A percentile compares a stretch with the other conserved stretches of the same genome.
Evolutionary conservation across 1,284 basidiomycete species (phyloP).

Genomic region (Porogramme epimiltina): DNA sequence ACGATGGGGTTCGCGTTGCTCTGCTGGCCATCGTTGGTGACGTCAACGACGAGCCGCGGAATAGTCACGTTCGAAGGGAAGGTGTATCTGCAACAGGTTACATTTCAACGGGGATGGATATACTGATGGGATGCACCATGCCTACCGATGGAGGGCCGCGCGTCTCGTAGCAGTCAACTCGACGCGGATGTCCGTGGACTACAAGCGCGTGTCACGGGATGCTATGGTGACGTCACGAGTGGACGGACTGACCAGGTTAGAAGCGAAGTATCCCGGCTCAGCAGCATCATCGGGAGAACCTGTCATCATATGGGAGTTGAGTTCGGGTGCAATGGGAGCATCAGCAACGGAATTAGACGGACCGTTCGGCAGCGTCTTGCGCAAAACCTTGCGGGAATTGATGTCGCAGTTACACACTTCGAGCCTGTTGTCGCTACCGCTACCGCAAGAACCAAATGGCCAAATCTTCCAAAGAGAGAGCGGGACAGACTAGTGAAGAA

Average conservation of each 20-base stretch:
- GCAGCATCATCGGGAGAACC: constrained; percentile 61
- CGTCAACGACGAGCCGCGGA: constrained; percentile 55
- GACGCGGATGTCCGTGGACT: constrained; percentile 49
- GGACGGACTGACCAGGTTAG: constrained; percentile 46
- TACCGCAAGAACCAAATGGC: constrained; percentile 50
- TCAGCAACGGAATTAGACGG: neutral
- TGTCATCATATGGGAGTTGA: constrained; percentile 19
- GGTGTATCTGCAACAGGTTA: constrained; percentile 27
- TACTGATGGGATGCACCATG: constrained; percentile 30
- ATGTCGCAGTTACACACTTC: constrained; percentile 51
- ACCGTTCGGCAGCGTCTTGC: constrained; percentile 51
- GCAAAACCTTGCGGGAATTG: constrained; percentile 42
- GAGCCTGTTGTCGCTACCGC: constrained; percentile 35
- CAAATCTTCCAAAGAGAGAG: constrained; percentile 66
- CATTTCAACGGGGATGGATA: neutral
- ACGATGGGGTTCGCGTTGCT: constrained; percentile 50
- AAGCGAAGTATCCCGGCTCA: constrained; percentile 64
- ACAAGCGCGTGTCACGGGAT: neutral
- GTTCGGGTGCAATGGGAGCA: neutral
- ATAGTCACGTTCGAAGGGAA: constrained; percentile 32
- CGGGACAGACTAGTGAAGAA: constrained; percentile 44
- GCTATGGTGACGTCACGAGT: neutral
- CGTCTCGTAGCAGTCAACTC: constrained; percentile 60
- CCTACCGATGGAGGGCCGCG: constrained; percentile 56
- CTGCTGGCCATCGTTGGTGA: constrained; percentile 58